Conservation (phyloP, 1,284 basidiomycete species). For the Sporisorium sorghi region DNA sequence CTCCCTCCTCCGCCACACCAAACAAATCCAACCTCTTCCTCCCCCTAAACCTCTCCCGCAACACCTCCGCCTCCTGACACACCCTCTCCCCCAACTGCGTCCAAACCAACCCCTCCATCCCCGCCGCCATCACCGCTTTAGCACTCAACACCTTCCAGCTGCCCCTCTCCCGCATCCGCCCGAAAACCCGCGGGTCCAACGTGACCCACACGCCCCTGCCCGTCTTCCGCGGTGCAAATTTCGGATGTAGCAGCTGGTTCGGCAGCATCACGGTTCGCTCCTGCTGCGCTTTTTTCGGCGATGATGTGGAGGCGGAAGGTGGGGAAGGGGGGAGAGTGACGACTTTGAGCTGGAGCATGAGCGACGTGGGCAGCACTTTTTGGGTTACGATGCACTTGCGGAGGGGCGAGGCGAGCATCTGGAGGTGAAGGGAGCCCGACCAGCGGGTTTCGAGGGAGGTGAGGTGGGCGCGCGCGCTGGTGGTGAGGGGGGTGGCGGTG, state of each 20-base stretch:
- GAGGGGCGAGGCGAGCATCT: conserved; percentile 26
- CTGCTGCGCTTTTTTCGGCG: not conserved
- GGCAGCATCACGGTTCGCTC: conserved; percentile 24
- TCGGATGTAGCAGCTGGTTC: conserved; percentile 25
- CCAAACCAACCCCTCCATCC: conserved; percentile 10
- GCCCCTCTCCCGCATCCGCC: conserved; percentile 1
- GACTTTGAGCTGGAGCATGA: conserved; percentile 36
- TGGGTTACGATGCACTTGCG: conserved; percentile 42
- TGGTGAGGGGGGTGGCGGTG: not conserved
- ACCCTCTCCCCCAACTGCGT: conserved; percentile 33
- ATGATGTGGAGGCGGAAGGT: not conserved
- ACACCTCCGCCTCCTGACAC: conserved; percentile 19
- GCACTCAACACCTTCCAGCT: conserved; percentile 11
- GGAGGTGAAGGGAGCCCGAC: conserved; percentile 25
- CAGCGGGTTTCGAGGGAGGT: conserved; percentile 19
- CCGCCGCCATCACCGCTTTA: conserved; percentile 8
- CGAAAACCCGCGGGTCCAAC: conserved; percentile 8
- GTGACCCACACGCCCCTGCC: conserved; percentile 27
- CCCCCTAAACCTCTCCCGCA: not conserved
- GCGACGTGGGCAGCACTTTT: conserved; percentile 25
- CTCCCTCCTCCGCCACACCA: not conserved
- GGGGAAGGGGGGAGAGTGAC: conserved; percentile 4
- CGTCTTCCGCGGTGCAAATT: not conserved
- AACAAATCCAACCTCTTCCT: conserved; percentile 17
- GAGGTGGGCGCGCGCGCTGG: conserved; percentile 1